These are phyloP conservation scores for Carex kokanica DNA, from an alignment of 176 grass and related monocot species.

Conservation along the genomic window DNA sequence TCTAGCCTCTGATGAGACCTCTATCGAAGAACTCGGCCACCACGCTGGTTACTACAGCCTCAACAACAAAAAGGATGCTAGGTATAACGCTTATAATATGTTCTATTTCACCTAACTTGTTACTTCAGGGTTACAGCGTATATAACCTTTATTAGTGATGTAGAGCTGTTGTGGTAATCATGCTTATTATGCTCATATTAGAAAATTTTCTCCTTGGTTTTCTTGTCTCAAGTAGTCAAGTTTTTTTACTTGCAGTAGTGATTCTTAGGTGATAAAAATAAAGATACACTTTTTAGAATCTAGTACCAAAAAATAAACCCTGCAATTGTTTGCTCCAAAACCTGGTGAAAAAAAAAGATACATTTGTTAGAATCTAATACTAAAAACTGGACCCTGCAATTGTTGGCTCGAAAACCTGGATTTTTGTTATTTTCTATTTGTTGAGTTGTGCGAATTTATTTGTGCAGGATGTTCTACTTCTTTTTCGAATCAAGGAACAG, in stretches of 20 bases:
- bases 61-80: constrained; percentile 60
- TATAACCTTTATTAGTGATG: neutral
- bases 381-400: neutral
- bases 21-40: constrained; percentile 64
- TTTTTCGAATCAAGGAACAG: constrained; percentile 77
- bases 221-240: neutral
- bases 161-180: neutral
- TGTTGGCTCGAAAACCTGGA: neutral
- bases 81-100: constrained; percentile 27
- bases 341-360: neutral
- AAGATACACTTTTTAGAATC: neutral
- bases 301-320: neutral
- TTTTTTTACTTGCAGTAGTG: neutral
- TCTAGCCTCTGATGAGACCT: constrained; percentile 31
- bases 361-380: neutral
- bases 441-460: neutral
- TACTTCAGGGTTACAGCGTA: neutral
- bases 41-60: constrained; percentile 86
- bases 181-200: neutral
- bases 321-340: neutral
- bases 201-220: neutral
- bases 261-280: neutral
- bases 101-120: neutral
- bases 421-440: neutral
- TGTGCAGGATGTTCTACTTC: constrained; percentile 77